Evolutionary conservation across 2,329 filamentous ascomycete genomes (phyloP), one percentile per base, ranked within the genome.

Genomic region (Ceratocystis cubensis): DNA sequence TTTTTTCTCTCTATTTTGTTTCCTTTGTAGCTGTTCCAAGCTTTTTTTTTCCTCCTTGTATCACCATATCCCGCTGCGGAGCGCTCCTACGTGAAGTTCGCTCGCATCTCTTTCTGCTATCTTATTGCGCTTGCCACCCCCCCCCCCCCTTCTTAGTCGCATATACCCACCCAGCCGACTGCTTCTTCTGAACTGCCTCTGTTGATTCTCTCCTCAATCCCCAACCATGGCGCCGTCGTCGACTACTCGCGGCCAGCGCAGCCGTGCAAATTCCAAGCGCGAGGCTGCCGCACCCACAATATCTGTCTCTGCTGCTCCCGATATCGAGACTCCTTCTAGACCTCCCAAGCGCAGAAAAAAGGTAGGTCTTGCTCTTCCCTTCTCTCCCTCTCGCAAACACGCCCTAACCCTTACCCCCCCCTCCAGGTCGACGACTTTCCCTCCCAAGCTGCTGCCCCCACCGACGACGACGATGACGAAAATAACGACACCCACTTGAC

Each of bases 301-400:
- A 25, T 17, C 66, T 25, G 61, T 67, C 53, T 69, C 71, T 53
- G 78, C 81, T 57, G 76, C 73, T 41, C 37, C 37, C 63, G 78
- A 81, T 56, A 78, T 80, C 61, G 83, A 83, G 30, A 86, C 84
- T 3, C 84, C 84, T 15, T 82, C 79, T 67, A 80, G 83, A 65
- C 84, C 84, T n/a, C 76, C 80, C 10, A 87, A 87, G 77, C 83
- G 84, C 72, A 82, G 84, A 75, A 86, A 81, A 77, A 84, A 82
- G 79, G 82, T 83, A 74, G 61, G 74, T 28, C 10, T 33, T n/a
- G n/a, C 44, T 28, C 8, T 17, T 5, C 71, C 70, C 46, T 66
- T 70, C 46, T 57, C 66, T 50, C 28, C 67, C 33, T 53, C 69
- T 64, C 69, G 5, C 46, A 41, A 17, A 28, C 62, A 33, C 46